Conservation (phyloP, 2,329 filamentous ascomycete species). For the Raffaelea arxii region DNA sequence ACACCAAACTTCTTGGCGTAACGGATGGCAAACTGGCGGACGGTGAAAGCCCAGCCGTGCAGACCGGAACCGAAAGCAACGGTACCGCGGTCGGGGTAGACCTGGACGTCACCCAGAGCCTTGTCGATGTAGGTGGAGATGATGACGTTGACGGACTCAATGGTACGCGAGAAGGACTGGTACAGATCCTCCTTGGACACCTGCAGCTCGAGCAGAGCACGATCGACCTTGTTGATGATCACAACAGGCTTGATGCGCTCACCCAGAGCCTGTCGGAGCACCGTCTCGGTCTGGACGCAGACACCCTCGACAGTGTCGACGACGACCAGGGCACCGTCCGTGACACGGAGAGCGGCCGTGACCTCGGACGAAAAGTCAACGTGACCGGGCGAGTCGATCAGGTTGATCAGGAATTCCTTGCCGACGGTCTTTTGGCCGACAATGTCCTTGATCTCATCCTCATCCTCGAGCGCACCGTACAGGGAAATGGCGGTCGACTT, state of each 20-base stretch:
- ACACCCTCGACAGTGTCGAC: conserved; percentile 99
- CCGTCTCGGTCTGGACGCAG: conserved; percentile 99
- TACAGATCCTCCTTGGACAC: conserved; percentile 98
- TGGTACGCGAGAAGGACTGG: conserved; percentile 98
- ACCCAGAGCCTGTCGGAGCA: conserved; percentile 95
- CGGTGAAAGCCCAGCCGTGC: conserved; percentile 98
- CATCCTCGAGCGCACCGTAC: conserved; percentile 71
- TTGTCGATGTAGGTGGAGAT: conserved; percentile 99
- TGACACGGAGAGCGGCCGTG: conserved; percentile 98
- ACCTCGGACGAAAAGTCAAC: conserved; percentile 99
- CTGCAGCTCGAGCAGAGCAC: conserved; percentile 97
- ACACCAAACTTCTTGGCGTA: conserved; percentile 99
- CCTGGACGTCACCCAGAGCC: conserved; percentile 91
- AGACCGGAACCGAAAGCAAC: conserved; percentile 99
- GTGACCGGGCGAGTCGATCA: conserved; percentile 99
- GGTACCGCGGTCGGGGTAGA: conserved; percentile 95
- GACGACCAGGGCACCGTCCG: conserved; percentile 97
- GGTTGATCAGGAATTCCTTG: conserved; percentile 98
- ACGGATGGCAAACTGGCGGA: conserved; percentile 90
- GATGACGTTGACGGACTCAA: conserved; percentile 99
- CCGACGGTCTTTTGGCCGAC: conserved; percentile 78
- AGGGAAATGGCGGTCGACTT: conserved; percentile 99
- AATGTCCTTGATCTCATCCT: conserved; percentile 91
- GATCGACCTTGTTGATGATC: conserved; percentile 99
- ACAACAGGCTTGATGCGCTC: conserved; percentile 99